phyloP scores from a whole-genome alignment of 352 stramenopile genomes.

The Phytophthora uliginosa region DNA sequence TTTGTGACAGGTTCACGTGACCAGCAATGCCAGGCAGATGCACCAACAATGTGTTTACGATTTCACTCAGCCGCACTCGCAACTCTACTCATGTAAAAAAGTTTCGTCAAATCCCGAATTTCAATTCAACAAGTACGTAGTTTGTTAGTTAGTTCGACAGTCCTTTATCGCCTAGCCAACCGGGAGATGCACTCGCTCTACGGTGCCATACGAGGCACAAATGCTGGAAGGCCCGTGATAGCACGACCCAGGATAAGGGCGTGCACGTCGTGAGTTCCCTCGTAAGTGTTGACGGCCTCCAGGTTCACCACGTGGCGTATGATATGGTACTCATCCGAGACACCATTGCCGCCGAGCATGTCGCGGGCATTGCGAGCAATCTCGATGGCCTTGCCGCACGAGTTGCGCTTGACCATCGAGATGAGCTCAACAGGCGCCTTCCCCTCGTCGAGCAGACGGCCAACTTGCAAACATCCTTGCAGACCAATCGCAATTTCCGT shows the following conservation, averaged over 20 bases:
- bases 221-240: slow-evolving; percentile 97
- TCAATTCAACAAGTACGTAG: neutral
- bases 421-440: slow-evolving; percentile 38
- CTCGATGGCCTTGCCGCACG: slow-evolving; percentile 71
- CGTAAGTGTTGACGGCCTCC: slow-evolving; percentile 99
- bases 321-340: slow-evolving; percentile 99
- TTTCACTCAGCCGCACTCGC: neutral
- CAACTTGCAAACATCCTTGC: slow-evolving; percentile 78
- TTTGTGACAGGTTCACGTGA: neutral
- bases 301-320: slow-evolving; percentile 99
- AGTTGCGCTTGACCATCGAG: slow-evolving; percentile 63
- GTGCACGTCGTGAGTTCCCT: slow-evolving; percentile 99
- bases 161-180: neutral
- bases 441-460: slow-evolving; percentile 37
- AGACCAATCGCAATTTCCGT: slow-evolving; percentile 97
- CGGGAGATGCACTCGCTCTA: slow-evolving; percentile 36
- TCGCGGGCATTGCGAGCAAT: slow-evolving; percentile 94
- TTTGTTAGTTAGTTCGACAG: neutral
- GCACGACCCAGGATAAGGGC: slow-evolving; percentile 98
- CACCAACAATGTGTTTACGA: neutral
- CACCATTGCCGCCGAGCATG: slow-evolving; percentile 99
- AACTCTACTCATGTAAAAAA: too few relatives aligned
- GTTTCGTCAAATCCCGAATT: too few relatives aligned
- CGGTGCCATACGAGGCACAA: slow-evolving; percentile 90
- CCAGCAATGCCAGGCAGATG: neutral